Conservation (phyloP, 129 eudicot genomes). For the Mikania micrantha region DNA sequence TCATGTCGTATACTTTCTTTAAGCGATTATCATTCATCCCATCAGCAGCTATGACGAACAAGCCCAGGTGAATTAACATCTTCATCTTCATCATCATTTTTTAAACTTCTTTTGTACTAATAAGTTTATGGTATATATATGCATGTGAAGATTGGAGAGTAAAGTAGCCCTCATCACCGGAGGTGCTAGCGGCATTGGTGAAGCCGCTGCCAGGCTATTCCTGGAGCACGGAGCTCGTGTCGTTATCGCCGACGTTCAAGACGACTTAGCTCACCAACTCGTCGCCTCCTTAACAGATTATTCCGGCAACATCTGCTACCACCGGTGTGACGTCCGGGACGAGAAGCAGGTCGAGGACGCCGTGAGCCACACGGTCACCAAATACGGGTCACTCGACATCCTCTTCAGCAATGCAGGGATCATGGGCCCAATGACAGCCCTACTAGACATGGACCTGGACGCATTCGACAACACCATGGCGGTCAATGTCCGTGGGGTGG, state of each 20-base stretch:
- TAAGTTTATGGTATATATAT: background rate
- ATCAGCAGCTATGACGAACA: constrained; percentile 10
- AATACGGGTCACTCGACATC: constrained; percentile 46
- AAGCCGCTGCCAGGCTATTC: constrained; percentile 48
- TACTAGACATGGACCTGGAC: constrained; percentile 52
- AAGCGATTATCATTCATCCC: constrained; percentile 1
- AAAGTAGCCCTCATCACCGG: constrained; percentile 85
- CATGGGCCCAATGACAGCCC: constrained; percentile 45
- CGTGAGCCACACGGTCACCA: constrained; percentile 32
- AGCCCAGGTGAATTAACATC: constrained; percentile 13
- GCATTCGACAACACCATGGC: constrained; percentile 60
- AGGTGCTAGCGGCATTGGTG: constrained; percentile 89
- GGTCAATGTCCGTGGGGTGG: constrained; percentile 60
- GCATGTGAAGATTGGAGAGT: constrained; percentile 48
- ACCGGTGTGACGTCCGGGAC: constrained; percentile 61
- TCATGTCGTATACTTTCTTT: background rate
- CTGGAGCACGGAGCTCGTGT: constrained; percentile 54
- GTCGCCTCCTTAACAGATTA: constrained; percentile 32
- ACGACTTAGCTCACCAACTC: constrained; percentile 51
- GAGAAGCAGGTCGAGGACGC: constrained; percentile 56
- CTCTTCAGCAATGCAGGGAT: constrained; percentile 70
- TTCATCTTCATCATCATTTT: background rate
- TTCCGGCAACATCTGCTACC: constrained; percentile 32
- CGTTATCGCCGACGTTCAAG: constrained; percentile 66
- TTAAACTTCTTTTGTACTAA: background rate